A percentile compares a stretch with the other conserved stretches of the same genome.
Evolutionary conservation across 192 early-diverging fungal species (phyloP).

Genomic region (Entophlyctis helioformis): DNA sequence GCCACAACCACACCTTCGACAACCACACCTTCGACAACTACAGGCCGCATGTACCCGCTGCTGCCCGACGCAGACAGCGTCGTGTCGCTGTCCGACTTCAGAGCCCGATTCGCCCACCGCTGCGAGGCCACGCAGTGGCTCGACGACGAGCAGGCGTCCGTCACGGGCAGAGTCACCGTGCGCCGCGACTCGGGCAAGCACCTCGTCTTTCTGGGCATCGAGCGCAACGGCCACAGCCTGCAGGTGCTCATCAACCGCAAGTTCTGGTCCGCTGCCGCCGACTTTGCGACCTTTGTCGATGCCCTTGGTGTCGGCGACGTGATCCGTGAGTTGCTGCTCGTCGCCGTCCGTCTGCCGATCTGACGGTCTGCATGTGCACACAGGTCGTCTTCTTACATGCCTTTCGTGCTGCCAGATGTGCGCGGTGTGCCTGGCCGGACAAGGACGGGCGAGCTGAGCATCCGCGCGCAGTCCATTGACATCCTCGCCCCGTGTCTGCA

Average conservation of each 20-base stretch:
- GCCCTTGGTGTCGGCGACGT: conserved; percentile 51
- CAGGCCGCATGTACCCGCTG: too few species aligned
- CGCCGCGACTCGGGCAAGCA: conserved; percentile 61
- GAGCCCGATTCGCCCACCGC: too few species aligned
- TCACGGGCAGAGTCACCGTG: conserved; percentile 55
- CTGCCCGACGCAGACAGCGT: too few species aligned
- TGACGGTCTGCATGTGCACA: too few species aligned
- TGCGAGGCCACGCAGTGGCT: too few species aligned
- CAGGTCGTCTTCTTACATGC: neutral
- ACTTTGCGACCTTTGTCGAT: conserved; percentile 31
- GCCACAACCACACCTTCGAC: too few species aligned
- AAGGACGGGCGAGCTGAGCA: conserved; percentile 51
- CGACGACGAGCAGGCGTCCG: too few species aligned
- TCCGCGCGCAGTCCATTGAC: conserved; percentile 44
- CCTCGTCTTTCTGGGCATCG: conserved; percentile 61
- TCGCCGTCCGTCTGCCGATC: neutral
- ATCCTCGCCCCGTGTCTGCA: conserved; percentile 59
- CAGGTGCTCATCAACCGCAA: conserved; percentile 56
- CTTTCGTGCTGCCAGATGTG: conserved; percentile 14
- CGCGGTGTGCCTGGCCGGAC: conserved; percentile 60
- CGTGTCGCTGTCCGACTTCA: too few species aligned
- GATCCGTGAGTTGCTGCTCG: conserved; percentile 25
- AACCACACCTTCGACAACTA: too few species aligned
- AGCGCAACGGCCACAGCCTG: conserved; percentile 39
- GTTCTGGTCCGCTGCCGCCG: conserved; percentile 15